Evolutionary conservation across 2,329 filamentous ascomycete species (phyloP), one percentile per base, ranked within the genome.

Genomic region (Cladosporium sp.): DNA sequence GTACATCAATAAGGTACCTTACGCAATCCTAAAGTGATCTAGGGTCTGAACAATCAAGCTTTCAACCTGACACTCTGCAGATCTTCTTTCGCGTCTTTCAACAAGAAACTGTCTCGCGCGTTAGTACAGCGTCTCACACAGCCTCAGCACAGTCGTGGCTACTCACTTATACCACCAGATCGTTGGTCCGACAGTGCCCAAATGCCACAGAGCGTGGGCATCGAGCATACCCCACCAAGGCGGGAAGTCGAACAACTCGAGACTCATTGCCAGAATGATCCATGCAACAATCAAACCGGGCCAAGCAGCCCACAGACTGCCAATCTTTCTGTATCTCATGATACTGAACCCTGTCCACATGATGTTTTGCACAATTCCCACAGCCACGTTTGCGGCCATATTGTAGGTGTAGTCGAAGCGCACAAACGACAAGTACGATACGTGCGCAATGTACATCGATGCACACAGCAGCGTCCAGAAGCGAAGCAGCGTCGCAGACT

Each of bases 341-440:
- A 91, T 86, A 76, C 91, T 93, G 79, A 96, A 97, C 78, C 86
- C 90, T 52, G 85, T 91, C 95, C 95, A 98, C 66, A 98, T 80
- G 4, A 89, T 62, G 73, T 98, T 97, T 75, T 93, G 89, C 5
- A 93, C 78, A 49, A 93, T 82, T 3, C 95, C 95, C 12, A 91
- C 86, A 3, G 85, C 87, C 23, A 99, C 91, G 74, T 98, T 99
- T 61, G 93, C 95, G 1, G 90, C 88, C 93, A 99, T 98, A 77
- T 99, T 99, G 81, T 99, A 99, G 5, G 90, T 91, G 77, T 99
- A 99, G 78, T 98, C 91, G 91, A 95, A 99, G 21, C 84, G 83
- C 83, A 93, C 91, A 71, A 92, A 87, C 74, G 90, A 92, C 64
- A 99, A 84, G 77, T 97, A 99, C 55, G 82, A 85, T 57, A 97